Evolutionary conservation across 2,329 filamentous ascomycete species (phyloP).

Genomic region (Blumeria hordei): DNA sequence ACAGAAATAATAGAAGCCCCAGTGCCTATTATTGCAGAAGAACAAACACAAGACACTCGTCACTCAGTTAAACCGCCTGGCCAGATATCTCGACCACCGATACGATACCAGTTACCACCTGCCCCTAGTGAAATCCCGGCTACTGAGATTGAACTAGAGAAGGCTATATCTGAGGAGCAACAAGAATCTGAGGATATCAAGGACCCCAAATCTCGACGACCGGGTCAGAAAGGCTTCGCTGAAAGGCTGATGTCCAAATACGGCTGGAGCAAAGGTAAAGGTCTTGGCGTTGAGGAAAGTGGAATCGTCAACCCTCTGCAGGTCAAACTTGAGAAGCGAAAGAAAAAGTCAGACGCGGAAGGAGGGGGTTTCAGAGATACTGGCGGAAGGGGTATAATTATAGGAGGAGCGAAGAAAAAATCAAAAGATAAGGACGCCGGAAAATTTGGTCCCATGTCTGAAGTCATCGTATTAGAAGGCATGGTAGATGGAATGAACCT

Average conservation of each 20-base stretch:
- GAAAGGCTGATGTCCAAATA: slow-evolving; percentile 80
- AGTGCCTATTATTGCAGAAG: slow-evolving; percentile 15
- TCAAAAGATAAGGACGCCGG: slow-evolving; percentile 19
- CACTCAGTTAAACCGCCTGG: slow-evolving; percentile 17
- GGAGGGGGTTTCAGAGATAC: slow-evolving; percentile 52
- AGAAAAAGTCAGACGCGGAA: slow-evolving; percentile 54
- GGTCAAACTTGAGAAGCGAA: slow-evolving; percentile 66
- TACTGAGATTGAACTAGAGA: slow-evolving; percentile 26
- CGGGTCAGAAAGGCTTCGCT: slow-evolving; percentile 66
- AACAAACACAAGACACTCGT: slow-evolving; percentile 13
- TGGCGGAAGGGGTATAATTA: slow-evolving; percentile 49
- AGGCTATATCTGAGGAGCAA: slow-evolving; percentile 15
- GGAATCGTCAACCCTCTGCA: slow-evolving; percentile 70
- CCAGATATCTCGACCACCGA: slow-evolving; percentile 53
- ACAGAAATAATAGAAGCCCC: slow-evolving; percentile 12
- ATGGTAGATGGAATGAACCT: slow-evolving; percentile 78
- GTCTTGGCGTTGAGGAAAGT: slow-evolving; percentile 56
- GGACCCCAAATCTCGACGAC: slow-evolving; percentile 33
- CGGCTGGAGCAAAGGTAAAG: slow-evolving; percentile 73
- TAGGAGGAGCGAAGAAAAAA: slow-evolving; percentile 38
- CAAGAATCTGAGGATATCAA: slow-evolving; percentile 14
- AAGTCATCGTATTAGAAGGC: slow-evolving; percentile 57
- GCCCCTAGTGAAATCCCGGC: slow-evolving; percentile 26
- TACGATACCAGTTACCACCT: slow-evolving; percentile 40
- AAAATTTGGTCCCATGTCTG: slow-evolving; percentile 50